phyloP scores from a whole-genome alignment of 2,329 filamentous ascomycete species.

The Fusarium sarcochroum region DNA sequence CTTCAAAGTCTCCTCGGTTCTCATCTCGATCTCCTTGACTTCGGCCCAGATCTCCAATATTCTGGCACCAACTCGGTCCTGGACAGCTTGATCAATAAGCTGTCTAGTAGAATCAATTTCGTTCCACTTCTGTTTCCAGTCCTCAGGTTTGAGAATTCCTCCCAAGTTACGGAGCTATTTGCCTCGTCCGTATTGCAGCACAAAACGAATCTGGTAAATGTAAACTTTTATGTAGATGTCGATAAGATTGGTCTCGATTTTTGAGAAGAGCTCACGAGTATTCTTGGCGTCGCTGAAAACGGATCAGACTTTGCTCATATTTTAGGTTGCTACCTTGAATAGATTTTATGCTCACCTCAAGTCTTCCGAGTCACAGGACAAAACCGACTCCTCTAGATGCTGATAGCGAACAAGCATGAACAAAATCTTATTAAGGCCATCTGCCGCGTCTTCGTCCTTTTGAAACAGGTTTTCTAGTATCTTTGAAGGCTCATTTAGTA shows the following conservation, averaged over 20 bases:
- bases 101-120: constrained; percentile 8
- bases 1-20: background rate
- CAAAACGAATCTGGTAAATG: constrained; percentile 11
- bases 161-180: background rate
- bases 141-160: constrained; percentile 3
- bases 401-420: constrained; percentile 20
- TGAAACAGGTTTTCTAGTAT: constrained; percentile 3
- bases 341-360: background rate
- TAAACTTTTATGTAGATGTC: constrained; percentile 9
- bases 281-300: too few relatives aligned
- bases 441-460: constrained; percentile 18
- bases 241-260: constrained; percentile 11
- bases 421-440: constrained; percentile 1
- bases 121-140: constrained; percentile 2
- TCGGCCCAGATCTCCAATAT: constrained; percentile 1
- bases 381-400: background rate
- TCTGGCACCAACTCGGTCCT: background rate
- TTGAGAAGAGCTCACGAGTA: background rate
- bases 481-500: background rate
- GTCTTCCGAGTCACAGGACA: background rate
- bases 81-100: constrained; percentile 1
- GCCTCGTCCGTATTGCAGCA: constrained; percentile 1
- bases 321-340: too few relatives aligned
- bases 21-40: background rate
- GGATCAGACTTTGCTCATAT: too few relatives aligned